phyloP scores from a whole-genome alignment of 495 filamentous ascomycete species.

The Penicillium desertorum region DNA sequence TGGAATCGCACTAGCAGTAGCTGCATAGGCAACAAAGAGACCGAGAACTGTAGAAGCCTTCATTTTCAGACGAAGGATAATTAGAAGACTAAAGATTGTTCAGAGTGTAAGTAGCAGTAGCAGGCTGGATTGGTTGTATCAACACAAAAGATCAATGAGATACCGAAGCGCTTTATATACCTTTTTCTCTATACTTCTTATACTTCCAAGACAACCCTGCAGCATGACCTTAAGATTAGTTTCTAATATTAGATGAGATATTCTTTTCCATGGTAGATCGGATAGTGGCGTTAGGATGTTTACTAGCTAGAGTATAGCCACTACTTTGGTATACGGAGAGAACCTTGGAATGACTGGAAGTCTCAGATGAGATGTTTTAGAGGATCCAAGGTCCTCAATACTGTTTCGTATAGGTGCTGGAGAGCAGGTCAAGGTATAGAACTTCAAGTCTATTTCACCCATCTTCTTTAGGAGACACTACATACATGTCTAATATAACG shows the following conservation, averaged over 20 bases:
- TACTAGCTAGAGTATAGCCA: background rate
- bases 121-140: background rate
- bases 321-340: background rate
- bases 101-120: background rate
- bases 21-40: constrained; percentile 15
- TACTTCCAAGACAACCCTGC: background rate
- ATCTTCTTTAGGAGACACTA: background rate
- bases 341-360: background rate
- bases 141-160: background rate
- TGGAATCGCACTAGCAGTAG: constrained; percentile 14
- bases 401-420: background rate
- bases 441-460: background rate
- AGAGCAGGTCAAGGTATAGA: background rate
- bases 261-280: background rate
- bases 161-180: background rate
- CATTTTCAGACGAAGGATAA: constrained; percentile 12
- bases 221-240: background rate
- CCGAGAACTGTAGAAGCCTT: constrained; percentile 7
- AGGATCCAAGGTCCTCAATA: background rate
- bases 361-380: background rate
- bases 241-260: background rate
- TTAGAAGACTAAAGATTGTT: background rate
- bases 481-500: background rate
- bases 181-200: background rate
- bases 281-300: constrained; percentile 4